Percentiles rank a stretch among this genome's conserved stretches.
Conservation (phyloP, 108 stramenopile genomes). For the Mediolabrus comicus region DNA sequence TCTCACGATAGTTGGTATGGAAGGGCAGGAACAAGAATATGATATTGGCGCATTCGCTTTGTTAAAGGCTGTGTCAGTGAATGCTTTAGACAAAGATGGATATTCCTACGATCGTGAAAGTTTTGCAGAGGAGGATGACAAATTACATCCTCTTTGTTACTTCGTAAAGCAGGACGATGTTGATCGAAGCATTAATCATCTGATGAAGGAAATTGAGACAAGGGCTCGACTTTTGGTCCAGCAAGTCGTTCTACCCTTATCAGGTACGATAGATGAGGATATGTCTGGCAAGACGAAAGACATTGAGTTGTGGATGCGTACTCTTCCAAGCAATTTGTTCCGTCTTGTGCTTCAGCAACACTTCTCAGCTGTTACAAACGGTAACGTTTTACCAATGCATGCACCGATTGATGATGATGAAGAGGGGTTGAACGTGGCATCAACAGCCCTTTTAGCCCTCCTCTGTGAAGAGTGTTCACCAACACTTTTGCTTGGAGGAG, state of each 20-base stretch:
- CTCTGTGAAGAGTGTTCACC: conserved; percentile 68
- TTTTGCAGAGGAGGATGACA: not conserved
- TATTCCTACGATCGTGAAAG: conserved; percentile 6
- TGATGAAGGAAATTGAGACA: not conserved
- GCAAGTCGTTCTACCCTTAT: conserved; percentile 9
- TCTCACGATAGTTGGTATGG: conserved; percentile 11
- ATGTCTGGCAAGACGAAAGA: not conserved
- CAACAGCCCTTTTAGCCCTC: conserved; percentile 54
- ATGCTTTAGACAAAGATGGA: conserved; percentile 41
- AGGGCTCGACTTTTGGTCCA: conserved; percentile 4
- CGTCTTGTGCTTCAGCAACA: conserved; percentile 28
- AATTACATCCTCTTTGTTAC: not conserved
- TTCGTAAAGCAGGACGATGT: not conserved
- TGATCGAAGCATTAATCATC: not conserved
- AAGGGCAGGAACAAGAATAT: not conserved
- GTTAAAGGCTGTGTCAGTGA: conserved; percentile 44
- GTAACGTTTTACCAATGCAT: not conserved
- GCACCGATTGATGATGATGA: not conserved
- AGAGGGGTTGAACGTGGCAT: conserved; percentile 23
- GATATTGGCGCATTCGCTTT: conserved; percentile 27
- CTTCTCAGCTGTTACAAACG: conserved; percentile 8
- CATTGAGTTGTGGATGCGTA: not conserved
- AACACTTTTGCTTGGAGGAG: conserved; percentile 41
- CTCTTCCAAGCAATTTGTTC: conserved; percentile 32
- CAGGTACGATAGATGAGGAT: conserved; percentile 5